phyloP scores from a whole-genome alignment of 495 filamentous ascomycete genomes.

The Annulohypoxylon moriforme region DNA sequence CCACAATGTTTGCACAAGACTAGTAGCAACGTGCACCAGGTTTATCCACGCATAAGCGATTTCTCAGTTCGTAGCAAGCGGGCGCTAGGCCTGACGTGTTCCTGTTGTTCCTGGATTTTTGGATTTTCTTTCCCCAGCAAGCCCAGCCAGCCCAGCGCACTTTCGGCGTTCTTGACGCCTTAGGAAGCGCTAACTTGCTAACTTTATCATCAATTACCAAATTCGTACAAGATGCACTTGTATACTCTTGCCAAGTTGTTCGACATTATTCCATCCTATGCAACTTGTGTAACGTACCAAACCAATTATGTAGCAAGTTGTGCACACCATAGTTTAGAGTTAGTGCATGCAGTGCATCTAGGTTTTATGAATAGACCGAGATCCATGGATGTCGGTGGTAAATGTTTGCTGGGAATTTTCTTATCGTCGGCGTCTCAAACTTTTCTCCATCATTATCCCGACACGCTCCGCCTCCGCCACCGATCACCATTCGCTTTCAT shows the following conservation, averaged over 20 bases:
- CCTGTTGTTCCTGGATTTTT: background rate
- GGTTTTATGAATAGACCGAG: constrained; percentile 14
- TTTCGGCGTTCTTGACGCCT: constrained; percentile 18
- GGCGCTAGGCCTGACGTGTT: constrained; percentile 4
- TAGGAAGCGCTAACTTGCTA: background rate
- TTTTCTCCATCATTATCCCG: background rate
- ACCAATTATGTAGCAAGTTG: constrained; percentile 12
- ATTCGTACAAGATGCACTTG: background rate
- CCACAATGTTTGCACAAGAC: constrained; percentile 16
- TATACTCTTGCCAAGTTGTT: background rate
- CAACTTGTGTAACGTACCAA: constrained; percentile 4
- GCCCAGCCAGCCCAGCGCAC: background rate
- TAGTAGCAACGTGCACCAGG: background rate
- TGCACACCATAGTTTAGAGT: constrained; percentile 7
- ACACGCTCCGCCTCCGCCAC: background rate
- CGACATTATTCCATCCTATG: background rate
- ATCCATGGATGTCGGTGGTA: background rate
- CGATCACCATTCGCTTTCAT: constrained; percentile 13
- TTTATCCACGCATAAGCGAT: constrained; percentile 36
- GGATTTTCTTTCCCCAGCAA: constrained; percentile 13
- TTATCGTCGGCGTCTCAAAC: background rate
- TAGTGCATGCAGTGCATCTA: constrained; percentile 17
- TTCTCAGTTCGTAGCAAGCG: background rate
- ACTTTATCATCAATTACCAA: background rate
- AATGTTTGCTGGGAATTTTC: background rate